A percentile compares a stretch with the other conserved stretches of the same genome.
These are phyloP conservation scores for Arabidopsis thaliana DNA, from an alignment of 345 rosid genomes.

Conservation along the genomic window TAIR10.1 NC_003070.9:19981001-19981500, in stretches of 20 bases:
- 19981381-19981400: constrained; percentile 36
- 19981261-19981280: neutral
- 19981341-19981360: neutral
- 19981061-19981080: too few species aligned
- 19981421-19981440: constrained; percentile 55
- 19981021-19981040: too few species aligned
- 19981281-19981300: neutral
- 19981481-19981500: constrained; percentile 23
- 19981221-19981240: too few species aligned
- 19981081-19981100: too few species aligned
- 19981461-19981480: constrained; percentile 58
- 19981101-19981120: too few species aligned
- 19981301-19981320: neutral
- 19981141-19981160: too few species aligned
- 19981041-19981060: too few species aligned
- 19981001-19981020: neutral
- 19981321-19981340: constrained; percentile 35
- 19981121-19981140: too few species aligned
- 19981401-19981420: neutral
- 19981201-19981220: neutral
- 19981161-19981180: neutral
- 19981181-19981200: neutral
- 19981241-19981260: neutral
- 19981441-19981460: constrained; percentile 31
- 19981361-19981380: neutral